Conservation (phyloP, 192 early-diverging fungal genomes). For the Radiomyces spectabilis region DNA sequence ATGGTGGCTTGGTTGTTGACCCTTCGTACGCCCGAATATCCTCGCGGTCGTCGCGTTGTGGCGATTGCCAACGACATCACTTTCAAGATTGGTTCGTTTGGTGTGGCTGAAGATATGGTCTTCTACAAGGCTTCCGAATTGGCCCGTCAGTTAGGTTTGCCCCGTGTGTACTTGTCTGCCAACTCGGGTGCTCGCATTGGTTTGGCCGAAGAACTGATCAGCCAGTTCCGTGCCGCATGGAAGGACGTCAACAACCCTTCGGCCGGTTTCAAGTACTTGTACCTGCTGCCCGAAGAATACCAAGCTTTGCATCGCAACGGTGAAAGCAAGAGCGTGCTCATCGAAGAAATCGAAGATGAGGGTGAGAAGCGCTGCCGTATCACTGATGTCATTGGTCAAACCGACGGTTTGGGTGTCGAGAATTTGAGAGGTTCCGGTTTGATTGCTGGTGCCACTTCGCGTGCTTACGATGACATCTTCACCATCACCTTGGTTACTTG, state of each 20-base stretch:
- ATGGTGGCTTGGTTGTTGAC: conserved; percentile 96
- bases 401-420: conserved; percentile 92
- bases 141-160: conserved; percentile 78
- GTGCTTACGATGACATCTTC: conserved; percentile 97
- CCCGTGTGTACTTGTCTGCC: conserved; percentile 92
- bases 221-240: conserved; percentile 84
- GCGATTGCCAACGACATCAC: conserved; percentile 99
- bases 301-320: conserved; percentile 50
- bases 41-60: conserved; percentile 75
- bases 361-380: conserved; percentile 78
- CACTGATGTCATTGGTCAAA: conserved; percentile 78
- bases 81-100: conserved; percentile 94
- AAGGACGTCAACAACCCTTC: conserved; percentile 69
- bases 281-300: conserved; percentile 71
- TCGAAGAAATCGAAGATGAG: conserved; percentile 61
- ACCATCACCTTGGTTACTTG: conserved; percentile 95
- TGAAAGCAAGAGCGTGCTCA: conserved; percentile 62
- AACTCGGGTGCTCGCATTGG: conserved; percentile 99
- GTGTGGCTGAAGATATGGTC: conserved; percentile 84
- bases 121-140: conserved; percentile 91
- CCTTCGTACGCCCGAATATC: conserved; percentile 89
- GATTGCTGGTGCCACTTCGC: conserved; percentile 95
- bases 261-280: conserved; percentile 92
- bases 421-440: conserved; percentile 93
- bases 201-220: conserved; percentile 86